Evolutionary conservation across 139 green algal species (phyloP).

Genomic region (Coelastrella sp.): DNA sequence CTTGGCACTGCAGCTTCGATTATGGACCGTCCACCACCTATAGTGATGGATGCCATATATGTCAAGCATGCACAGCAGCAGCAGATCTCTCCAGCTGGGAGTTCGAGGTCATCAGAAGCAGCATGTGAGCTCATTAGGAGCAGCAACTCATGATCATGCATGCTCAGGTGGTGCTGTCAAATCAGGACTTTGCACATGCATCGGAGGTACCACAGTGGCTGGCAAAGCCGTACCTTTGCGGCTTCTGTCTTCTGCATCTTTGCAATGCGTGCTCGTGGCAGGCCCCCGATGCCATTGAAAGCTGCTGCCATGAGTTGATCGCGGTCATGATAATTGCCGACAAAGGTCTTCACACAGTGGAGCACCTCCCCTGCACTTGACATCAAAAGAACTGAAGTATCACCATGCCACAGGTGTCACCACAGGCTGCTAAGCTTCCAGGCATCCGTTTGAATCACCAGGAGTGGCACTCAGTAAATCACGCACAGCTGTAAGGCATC

Average conservation of each 20-base stretch:
- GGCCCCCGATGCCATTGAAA: conserved; percentile 64
- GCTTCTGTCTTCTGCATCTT: conserved; percentile 33
- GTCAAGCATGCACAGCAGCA: not conserved
- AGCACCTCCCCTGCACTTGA: conserved; percentile 63
- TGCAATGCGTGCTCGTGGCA: conserved; percentile 68
- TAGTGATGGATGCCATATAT: not conserved
- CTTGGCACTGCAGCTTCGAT: too few species aligned
- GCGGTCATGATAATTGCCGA: conserved; percentile 53
- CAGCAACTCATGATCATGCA: not conserved
- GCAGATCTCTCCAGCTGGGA: not conserved
- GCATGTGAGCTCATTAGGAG: not conserved
- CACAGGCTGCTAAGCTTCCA: too few species aligned
- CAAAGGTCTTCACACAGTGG: conserved; percentile 43
- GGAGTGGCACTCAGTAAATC: too few species aligned
- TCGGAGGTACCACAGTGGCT: not conserved
- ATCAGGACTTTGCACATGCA: not conserved
- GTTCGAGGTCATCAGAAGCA: not conserved
- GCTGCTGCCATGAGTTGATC: conserved; percentile 76
- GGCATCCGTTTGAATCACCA: too few species aligned
- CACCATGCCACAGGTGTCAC: not conserved
- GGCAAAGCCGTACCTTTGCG: not conserved
- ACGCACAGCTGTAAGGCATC: too few species aligned
- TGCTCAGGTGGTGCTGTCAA: not conserved
- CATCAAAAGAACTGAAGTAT: not conserved
- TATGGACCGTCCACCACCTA: too few species aligned